phyloP scores from a whole-genome alignment of 225 moss, liverwort and hornwort genomes.

The Pseudoscleropodium purum region DNA sequence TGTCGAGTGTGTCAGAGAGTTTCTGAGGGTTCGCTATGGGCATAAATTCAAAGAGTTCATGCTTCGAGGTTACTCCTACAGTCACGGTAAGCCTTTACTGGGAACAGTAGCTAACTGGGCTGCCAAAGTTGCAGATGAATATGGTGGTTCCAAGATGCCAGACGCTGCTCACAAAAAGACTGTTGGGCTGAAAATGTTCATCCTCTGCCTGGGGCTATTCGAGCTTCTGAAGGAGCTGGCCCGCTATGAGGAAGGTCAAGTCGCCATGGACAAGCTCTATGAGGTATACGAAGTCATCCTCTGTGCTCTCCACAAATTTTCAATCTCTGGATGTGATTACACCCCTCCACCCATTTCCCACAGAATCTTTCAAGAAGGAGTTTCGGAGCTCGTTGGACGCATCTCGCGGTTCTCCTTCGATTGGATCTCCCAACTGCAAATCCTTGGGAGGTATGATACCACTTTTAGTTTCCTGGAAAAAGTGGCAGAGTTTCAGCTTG shows the following conservation, averaged over 20 bases:
- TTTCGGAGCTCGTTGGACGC: conserved; percentile 8
- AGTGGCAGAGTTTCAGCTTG: conserved; percentile 13
- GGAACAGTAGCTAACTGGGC: conserved; percentile 20
- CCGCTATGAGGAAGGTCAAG: not conserved
- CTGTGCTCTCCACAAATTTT: conserved; percentile 17
- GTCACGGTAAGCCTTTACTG: not conserved
- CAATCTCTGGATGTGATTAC: not conserved
- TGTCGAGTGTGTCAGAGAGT: conserved; percentile 23
- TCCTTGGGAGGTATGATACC: conserved; percentile 25
- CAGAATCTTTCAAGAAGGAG: conserved; percentile 11
- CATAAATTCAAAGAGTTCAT: not conserved
- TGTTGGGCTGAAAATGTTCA: conserved; percentile 18
- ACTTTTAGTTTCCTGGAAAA: conserved; percentile 3
- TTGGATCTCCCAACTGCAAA: conserved; percentile 22
- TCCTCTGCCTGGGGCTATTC: conserved; percentile 21
- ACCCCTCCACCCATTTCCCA: not conserved
- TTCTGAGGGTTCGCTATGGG: not conserved
- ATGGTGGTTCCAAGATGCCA: conserved; percentile 12
- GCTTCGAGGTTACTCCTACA: not conserved
- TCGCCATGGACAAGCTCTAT: conserved; percentile 3
- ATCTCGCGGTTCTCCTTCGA: conserved; percentile 25
- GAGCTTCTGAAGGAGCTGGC: conserved; percentile 10
- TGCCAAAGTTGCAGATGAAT: conserved; percentile 14
- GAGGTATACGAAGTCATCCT: conserved; percentile 25
- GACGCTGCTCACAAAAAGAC: not conserved